Evolutionary conservation across 139 green algal species (phyloP), one percentile per base, ranked within the genome.

Genomic region (Nannochloris sp.): DNA sequence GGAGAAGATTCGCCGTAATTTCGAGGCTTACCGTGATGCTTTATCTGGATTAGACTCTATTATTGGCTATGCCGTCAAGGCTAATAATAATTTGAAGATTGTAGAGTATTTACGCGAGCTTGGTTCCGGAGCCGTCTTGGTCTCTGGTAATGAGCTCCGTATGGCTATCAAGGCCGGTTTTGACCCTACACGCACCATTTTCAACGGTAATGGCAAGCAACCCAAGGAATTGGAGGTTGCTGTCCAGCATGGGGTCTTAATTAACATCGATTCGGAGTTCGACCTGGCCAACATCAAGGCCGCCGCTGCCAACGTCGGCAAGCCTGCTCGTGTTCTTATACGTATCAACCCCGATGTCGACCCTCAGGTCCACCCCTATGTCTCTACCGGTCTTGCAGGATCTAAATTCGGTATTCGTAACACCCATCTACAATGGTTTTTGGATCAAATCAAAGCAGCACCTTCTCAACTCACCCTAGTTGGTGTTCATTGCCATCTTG

Each of bases 391-490:
- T 25, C 79, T 97, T 68, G 91, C 93, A 13, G 87, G 73, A 73
- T 93, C 82, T 77, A 98, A 98, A 85, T 98, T 98, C 82, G 92
- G 92, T 73, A 98, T 98, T 75, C 84, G 92, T 70, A 98, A 98
- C 82, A 90, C 81, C 35, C 84, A 95, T 69, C 73, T 98, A 44
- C 75, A 85, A 61, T 85, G 78, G 78, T 85, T 85, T 65, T 47
- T 85, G 68, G 67, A 85, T 24, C 58, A 84, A 54, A 94, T 98
- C 71, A 78, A 76, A 51, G 72, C 68, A 19, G 82, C 92, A 60
- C 71, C 79, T 15, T 58, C 78, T 37, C 64, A 86, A 37, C 66
- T 97, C 54, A 62, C 92, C 67, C 83, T 98, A 47, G 91, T 96
- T 51, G 92, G 92, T 15, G 89, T 91, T 45, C 92, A 98, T 83